Percentiles rank a stretch among this genome's conserved stretches.
These are phyloP conservation scores for Phytopythium mirpurense DNA, from an alignment of 352 stramenopile genomes.

Conservation along the genomic window DNA sequence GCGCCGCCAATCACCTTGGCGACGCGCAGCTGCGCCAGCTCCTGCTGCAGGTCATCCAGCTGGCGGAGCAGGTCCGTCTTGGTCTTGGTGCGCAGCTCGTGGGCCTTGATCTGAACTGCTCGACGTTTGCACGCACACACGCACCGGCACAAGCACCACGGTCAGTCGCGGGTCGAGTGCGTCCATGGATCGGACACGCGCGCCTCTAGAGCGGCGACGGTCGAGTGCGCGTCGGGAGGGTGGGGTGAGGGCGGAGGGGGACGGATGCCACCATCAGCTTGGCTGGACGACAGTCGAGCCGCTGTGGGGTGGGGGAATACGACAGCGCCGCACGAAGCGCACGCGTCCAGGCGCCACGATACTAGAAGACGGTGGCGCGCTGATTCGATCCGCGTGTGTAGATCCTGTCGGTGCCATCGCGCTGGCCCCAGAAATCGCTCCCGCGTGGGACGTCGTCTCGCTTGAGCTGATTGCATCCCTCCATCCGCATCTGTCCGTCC, in stretches of 20 bases:
- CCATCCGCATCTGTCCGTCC: not conserved
- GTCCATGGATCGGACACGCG: not conserved
- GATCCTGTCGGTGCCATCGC: too few species aligned
- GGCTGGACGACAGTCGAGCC: too few species aligned
- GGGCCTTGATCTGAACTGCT: conserved; percentile 95
- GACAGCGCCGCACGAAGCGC: too few species aligned
- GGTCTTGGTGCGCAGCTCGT: conserved; percentile 96
- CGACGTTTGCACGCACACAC: not conserved
- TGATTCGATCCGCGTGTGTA: too few species aligned
- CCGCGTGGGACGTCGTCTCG: too few species aligned
- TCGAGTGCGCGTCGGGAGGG: not conserved
- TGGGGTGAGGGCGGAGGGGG: too few species aligned
- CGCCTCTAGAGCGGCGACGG: not conserved
- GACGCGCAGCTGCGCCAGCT: conserved; percentile 96
- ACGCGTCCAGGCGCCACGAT: too few species aligned
- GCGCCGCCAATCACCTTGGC: conserved; percentile 98
- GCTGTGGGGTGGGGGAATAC: too few species aligned
- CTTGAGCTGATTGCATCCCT: too few species aligned
- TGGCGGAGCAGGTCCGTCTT: conserved; percentile 98
- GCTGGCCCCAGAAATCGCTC: too few species aligned
- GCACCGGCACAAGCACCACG: conserved; percentile 12
- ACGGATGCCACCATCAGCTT: too few species aligned
- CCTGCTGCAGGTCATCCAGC: conserved; percentile 98
- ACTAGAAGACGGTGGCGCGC: too few species aligned
- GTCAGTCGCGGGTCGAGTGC: conserved; percentile 10